Conservation (phyloP, 148 eudicot genomes). For the Polygonum aviculare region DNA sequence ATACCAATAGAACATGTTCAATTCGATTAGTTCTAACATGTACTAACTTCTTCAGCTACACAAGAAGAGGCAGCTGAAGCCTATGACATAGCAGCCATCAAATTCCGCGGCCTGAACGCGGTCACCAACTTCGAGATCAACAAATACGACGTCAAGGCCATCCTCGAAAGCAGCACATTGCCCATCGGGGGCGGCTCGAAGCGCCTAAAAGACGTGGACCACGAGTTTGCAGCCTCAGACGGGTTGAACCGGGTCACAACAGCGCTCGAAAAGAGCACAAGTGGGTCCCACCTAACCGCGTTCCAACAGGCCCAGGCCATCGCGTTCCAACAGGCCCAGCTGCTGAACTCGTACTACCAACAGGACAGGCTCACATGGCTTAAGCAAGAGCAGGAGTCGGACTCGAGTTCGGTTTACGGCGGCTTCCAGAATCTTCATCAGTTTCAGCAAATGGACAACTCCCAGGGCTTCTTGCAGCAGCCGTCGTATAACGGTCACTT, state of each 20-base stretch:
- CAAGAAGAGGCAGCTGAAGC: constrained; percentile 99
- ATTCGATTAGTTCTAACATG: background rate
- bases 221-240: constrained; percentile 24
- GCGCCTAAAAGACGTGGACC: constrained; percentile 63
- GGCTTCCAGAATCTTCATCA: constrained; percentile 25
- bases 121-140: constrained; percentile 93
- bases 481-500: constrained; percentile 43
- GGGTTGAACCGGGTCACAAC: constrained; percentile 1
- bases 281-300: constrained; percentile 23
- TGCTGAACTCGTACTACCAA: constrained; percentile 8
- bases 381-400: constrained; percentile 57
- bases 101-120: constrained; percentile 79
- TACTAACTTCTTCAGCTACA: constrained; percentile 36
- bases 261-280: constrained; percentile 5
- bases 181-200: constrained; percentile 91
- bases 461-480: constrained; percentile 51
- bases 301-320: constrained; percentile 38
- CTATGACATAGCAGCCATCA: constrained; percentile 93
- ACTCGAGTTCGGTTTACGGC: background rate
- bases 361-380: constrained; percentile 52
- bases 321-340: constrained; percentile 43
- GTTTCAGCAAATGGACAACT: background rate
- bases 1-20: background rate
- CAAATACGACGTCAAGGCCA: constrained; percentile 75
- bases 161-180: constrained; percentile 69